phyloP scores from a whole-genome alignment of 1,284 basidiomycete species.

The Tetrapyrgos nigripes region DNA sequence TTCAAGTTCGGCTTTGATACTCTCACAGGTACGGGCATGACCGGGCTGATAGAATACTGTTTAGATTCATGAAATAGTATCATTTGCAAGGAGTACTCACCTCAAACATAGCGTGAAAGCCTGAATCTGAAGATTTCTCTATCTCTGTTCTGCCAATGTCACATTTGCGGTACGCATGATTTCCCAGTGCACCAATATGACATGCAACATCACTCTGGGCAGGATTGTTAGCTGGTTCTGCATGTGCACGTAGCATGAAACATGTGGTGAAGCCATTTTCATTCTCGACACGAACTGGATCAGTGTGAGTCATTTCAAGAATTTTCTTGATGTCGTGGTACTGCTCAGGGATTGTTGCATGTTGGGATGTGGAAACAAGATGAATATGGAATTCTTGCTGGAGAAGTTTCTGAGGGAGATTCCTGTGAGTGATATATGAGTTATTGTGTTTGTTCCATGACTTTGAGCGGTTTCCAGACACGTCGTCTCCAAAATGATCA shows the following conservation, averaged over 20 bases:
- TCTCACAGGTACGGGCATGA: not conserved
- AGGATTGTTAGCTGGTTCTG: not conserved
- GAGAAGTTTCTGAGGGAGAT: constrained; percentile 14
- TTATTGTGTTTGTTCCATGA: constrained; percentile 32
- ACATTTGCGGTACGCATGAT: constrained; percentile 8
- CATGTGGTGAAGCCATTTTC: not conserved
- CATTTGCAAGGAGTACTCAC: not conserved
- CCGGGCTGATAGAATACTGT: not conserved
- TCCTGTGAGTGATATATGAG: constrained; percentile 17
- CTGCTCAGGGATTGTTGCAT: not conserved
- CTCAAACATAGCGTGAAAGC: not conserved
- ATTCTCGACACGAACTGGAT: constrained; percentile 29
- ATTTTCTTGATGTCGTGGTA: not conserved
- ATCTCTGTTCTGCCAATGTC: constrained; percentile 2
- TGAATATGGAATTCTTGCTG: constrained; percentile 29
- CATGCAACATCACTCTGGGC: not conserved
- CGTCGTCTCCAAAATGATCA: constrained; percentile 20
- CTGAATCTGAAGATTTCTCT: constrained; percentile 15
- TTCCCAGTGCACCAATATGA: constrained; percentile 29
- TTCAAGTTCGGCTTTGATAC: not conserved
- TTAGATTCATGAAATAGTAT: not conserved
- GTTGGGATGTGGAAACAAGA: constrained; percentile 26
- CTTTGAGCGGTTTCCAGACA: constrained; percentile 28
- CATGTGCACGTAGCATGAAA: not conserved
- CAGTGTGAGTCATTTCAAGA: constrained; percentile 12